These are phyloP conservation scores for Thalassiosira delicatula DNA, from an alignment of 352 stramenopile genomes.

Conservation along the genomic window DNA sequence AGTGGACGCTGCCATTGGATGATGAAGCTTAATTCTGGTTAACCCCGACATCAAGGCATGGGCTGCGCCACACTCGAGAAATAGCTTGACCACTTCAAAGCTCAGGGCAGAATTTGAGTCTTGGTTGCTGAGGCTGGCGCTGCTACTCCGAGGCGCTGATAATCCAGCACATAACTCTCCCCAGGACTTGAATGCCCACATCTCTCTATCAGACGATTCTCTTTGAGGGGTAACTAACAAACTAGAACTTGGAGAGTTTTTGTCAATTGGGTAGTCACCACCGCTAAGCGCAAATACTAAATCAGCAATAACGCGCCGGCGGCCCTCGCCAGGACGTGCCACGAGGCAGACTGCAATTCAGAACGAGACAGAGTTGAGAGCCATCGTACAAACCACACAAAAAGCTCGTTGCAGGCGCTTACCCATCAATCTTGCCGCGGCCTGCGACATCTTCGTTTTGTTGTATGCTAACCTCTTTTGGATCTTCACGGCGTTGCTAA, in stretches of 20 bases:
- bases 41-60: slow-evolving; percentile 80
- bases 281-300: slow-evolving; percentile 81
- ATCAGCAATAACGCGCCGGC: slow-evolving; percentile 79
- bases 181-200: slow-evolving; percentile 76
- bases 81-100: slow-evolving; percentile 82
- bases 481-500: slow-evolving; percentile 18
- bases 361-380: not conserved
- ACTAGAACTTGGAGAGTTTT: not conserved
- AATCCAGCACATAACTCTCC: slow-evolving; percentile 81
- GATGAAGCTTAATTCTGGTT: slow-evolving; percentile 75
- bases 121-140: slow-evolving; percentile 45
- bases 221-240: not conserved
- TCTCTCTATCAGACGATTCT: slow-evolving; percentile 39
- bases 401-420: too few relatives aligned
- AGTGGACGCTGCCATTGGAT: slow-evolving; percentile 73
- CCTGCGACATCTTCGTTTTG: slow-evolving; percentile 74
- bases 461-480: slow-evolving; percentile 46
- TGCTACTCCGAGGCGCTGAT: slow-evolving; percentile 70
- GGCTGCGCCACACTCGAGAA: slow-evolving; percentile 78
- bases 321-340: slow-evolving; percentile 78
- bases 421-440: slow-evolving; percentile 75
- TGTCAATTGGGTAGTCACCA: slow-evolving; percentile 40
- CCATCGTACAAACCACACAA: not conserved
- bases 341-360: slow-evolving; percentile 70
- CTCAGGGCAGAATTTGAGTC: slow-evolving; percentile 72